Evolutionary conservation across 108 stramenopile species (phyloP).

Genomic region (Pseudonitzschia multistriata): DNA sequence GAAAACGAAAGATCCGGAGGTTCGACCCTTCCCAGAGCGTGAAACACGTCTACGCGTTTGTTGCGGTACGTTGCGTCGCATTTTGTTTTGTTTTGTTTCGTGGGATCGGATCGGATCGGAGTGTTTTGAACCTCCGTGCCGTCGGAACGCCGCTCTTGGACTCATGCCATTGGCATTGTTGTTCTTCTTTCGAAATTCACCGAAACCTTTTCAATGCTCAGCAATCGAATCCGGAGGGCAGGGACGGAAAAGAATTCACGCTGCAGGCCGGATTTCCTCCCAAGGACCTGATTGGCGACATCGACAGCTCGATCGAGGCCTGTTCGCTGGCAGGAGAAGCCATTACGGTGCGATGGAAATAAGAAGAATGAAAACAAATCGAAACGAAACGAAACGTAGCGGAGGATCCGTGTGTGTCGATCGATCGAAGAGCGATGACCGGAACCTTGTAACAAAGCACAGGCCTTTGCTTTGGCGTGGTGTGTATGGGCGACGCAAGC

Average conservation of each 20-base stretch:
- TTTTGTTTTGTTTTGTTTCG: neutral
- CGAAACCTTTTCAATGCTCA: constrained; percentile 12
- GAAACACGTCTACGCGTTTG: constrained; percentile 70
- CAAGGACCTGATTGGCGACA: constrained; percentile 58
- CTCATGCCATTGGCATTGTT: neutral
- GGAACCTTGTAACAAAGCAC: too few species aligned
- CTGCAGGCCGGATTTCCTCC: constrained; percentile 85
- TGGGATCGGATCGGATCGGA: neutral
- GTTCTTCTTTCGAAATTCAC: neutral
- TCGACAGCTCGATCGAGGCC: constrained; percentile 61
- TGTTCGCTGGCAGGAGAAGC: constrained; percentile 64
- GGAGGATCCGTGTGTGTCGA: neutral
- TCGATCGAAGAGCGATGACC: too few species aligned
- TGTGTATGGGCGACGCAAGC: too few species aligned
- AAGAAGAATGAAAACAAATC: neutral
- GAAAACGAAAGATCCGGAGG: constrained; percentile 69
- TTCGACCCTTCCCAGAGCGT: constrained; percentile 54
- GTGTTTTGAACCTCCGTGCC: neutral
- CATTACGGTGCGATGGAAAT: constrained; percentile 74
- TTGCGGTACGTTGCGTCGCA: constrained; percentile 51
- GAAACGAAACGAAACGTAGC: neutral
- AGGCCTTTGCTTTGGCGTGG: too few species aligned
- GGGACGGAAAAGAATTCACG: constrained; percentile 60
- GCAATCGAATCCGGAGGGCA: constrained; percentile 64
- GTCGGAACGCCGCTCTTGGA: neutral